Evolutionary conservation across 1,139 yeast genomes (phyloP), one percentile per base, ranked within the genome.

Genomic region (Sugiyamaella paludigena): DNA sequence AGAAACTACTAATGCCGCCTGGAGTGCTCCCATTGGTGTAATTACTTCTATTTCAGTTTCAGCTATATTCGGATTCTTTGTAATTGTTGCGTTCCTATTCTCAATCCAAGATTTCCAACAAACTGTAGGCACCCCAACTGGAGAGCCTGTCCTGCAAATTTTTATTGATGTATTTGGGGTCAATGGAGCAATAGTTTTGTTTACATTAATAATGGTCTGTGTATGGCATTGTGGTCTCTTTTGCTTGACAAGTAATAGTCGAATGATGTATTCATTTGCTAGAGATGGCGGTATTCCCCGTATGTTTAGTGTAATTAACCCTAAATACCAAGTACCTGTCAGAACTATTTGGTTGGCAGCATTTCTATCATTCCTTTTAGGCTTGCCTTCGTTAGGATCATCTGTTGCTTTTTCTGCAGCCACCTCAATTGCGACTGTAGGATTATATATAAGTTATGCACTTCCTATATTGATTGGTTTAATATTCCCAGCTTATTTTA

Each of bases 81-180:
- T 86, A 62, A 78, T 87, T 43, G 68, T 87, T 6, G 92, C 95
- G 1, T 71, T 87, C 7, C 71, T 87, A 53, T 76, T 84, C 15
- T 85, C 86, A 41, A 67, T 87, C 43, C 94, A 94, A 0, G 87
- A 85, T 52, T 66, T 83, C 69, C 85, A 53, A 84, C 80, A 77
- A 56, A 64, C 85, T 36, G 80, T 86, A 2, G 81, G 91, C 1
- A 77, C 86, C 51, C 31, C 43, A 2, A 35, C 47, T 10, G 75
- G 85, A 40, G 74, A 86, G 54, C 86, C 81, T 1, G 66, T 85
- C 24, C 72, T 86, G 60, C 76, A 86, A 52, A 71, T 83, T 31
- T 89, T 89, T 0, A 83, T 91, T n/a, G 79, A 86, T 32, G 59
- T 84, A n/a, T 85, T 86, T 63, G 92, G 88, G 36, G 83, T 87